Evolutionary conservation across 2,329 filamentous ascomycete species (phyloP).

Genomic region (Dendryphion nanum): DNA sequence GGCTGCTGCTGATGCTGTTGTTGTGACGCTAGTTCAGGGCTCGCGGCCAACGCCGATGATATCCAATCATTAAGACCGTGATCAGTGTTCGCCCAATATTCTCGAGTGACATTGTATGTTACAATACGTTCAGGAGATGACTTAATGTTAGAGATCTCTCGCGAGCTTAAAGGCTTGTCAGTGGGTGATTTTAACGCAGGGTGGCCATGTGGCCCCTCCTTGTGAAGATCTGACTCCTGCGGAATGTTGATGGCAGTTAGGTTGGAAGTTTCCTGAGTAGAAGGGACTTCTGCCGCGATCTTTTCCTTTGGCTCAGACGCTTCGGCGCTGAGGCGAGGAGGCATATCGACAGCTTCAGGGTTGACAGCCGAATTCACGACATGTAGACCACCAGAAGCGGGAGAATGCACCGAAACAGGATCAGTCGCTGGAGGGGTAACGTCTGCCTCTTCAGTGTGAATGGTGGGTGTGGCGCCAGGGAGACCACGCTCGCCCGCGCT

Average conservation of each 20-base stretch:
- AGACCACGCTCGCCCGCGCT: slow-evolving; percentile 21
- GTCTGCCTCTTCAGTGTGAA: slow-evolving; percentile 20
- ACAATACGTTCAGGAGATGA: slow-evolving; percentile 67
- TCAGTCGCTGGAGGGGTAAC: slow-evolving; percentile 15
- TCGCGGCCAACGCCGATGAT: slow-evolving; percentile 45
- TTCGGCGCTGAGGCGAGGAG: slow-evolving; percentile 31
- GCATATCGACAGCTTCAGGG: slow-evolving; percentile 38
- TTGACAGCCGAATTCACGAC: slow-evolving; percentile 43
- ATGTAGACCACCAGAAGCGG: slow-evolving; percentile 38
- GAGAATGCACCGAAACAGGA: slow-evolving; percentile 16
- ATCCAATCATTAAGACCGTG: slow-evolving; percentile 70
- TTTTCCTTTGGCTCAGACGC: slow-evolving; percentile 9
- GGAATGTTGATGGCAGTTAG: not conserved
- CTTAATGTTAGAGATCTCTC: slow-evolving; percentile 72
- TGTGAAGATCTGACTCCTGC: not conserved
- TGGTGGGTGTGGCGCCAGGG: slow-evolving; percentile 17
- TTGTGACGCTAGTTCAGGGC: slow-evolving; percentile 52
- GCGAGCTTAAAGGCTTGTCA: slow-evolving; percentile 56
- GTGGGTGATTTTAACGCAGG: not conserved
- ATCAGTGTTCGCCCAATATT: slow-evolving; percentile 69
- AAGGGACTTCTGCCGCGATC: not conserved
- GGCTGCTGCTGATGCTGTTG: slow-evolving; percentile 13
- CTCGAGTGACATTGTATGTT: slow-evolving; percentile 70
- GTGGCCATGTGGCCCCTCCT: too few relatives aligned
- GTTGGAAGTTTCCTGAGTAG: too few relatives aligned